A percentile compares a stretch with the other conserved stretches of the same genome.
Conservation (phyloP, 2,329 filamentous ascomycete genomes). For the Xylaria arbuscula region DNA sequence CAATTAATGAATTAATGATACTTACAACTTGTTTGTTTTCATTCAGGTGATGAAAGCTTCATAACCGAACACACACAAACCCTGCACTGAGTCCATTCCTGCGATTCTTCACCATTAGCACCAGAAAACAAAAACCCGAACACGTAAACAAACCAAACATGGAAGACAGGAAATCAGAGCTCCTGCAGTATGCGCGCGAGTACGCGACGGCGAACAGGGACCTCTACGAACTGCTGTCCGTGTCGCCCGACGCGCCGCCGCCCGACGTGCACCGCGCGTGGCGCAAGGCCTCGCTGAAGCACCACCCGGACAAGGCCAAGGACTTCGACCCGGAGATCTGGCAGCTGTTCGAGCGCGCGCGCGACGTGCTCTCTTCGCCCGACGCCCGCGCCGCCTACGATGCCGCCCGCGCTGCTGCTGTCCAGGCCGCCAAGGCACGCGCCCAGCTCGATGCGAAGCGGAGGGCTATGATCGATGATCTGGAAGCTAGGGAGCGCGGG, state of each 20-base stretch:
- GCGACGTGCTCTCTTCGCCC: slow-evolving; percentile 81
- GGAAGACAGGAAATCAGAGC: slow-evolving; percentile 59
- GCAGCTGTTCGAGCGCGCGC: slow-evolving; percentile 85
- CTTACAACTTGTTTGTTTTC: no score
- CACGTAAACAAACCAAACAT: slow-evolving; percentile 23
- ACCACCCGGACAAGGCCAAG: slow-evolving; percentile 91
- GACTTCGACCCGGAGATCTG: slow-evolving; percentile 83
- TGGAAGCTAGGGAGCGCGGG: slow-evolving; percentile 80
- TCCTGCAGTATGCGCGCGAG: slow-evolving; percentile 65
- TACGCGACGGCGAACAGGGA: slow-evolving; percentile 71
- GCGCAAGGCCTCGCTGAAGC: slow-evolving; percentile 80
- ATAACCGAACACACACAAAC: background rate
- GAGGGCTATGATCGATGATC: slow-evolving; percentile 83
- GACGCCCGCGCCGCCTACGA: slow-evolving; percentile 82
- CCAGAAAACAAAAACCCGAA: background rate
- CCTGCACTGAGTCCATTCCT: background rate
- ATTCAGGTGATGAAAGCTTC: background rate
- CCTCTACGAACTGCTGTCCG: slow-evolving; percentile 80
- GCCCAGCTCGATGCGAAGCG: slow-evolving; percentile 79
- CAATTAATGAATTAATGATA: no score
- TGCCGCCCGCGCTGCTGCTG: slow-evolving; percentile 75
- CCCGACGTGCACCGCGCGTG: slow-evolving; percentile 86
- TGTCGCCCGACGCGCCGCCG: slow-evolving; percentile 72
- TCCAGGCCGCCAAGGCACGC: slow-evolving; percentile 76
- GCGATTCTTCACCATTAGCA: background rate